Conservation (phyloP, 2,329 filamentous ascomycete genomes). For the Apiospora arundinis region DNA sequence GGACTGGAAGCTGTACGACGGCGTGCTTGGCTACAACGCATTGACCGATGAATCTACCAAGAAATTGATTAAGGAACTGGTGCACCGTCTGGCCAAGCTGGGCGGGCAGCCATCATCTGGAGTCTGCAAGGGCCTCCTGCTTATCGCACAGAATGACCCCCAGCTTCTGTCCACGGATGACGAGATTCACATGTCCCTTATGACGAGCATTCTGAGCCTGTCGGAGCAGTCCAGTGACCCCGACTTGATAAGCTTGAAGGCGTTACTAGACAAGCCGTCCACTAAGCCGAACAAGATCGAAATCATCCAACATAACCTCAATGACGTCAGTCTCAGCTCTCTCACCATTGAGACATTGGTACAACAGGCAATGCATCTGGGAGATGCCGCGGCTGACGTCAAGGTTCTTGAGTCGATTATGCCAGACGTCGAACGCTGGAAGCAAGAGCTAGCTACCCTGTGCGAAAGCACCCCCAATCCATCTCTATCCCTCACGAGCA, state of each 20-base stretch:
- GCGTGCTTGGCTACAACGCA: conserved; percentile 50
- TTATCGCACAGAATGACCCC: conserved; percentile 53
- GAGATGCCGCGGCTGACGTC: conserved; percentile 41
- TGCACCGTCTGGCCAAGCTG: conserved; percentile 30
- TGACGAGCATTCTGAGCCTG: conserved; percentile 59
- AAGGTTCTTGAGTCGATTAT: conserved; percentile 54
- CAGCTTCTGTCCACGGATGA: conserved; percentile 52
- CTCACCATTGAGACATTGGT: conserved; percentile 61
- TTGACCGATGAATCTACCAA: conserved; percentile 45
- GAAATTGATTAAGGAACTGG: conserved; percentile 43
- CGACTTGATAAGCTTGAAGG: conserved; percentile 50
- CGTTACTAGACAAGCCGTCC: conserved; percentile 52
- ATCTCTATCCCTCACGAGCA: conserved; percentile 76
- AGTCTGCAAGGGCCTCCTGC: conserved; percentile 54
- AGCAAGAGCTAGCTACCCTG: conserved; percentile 63
- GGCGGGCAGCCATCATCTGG: conserved; percentile 33
- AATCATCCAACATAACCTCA: conserved; percentile 63
- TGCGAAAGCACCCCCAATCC: conserved; percentile 59
- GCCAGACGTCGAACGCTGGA: conserved; percentile 71
- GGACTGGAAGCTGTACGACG: conserved; percentile 55
- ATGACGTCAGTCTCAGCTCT: conserved; percentile 54
- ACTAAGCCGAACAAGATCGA: conserved; percentile 52
- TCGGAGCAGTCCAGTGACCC: conserved; percentile 55
- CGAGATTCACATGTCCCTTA: conserved; percentile 54
- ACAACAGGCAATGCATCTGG: conserved; percentile 51